These are phyloP conservation scores for Gilbertella persicaria DNA, from an alignment of 371 early-diverging fungal species.

Conservation along the genomic window DNA sequence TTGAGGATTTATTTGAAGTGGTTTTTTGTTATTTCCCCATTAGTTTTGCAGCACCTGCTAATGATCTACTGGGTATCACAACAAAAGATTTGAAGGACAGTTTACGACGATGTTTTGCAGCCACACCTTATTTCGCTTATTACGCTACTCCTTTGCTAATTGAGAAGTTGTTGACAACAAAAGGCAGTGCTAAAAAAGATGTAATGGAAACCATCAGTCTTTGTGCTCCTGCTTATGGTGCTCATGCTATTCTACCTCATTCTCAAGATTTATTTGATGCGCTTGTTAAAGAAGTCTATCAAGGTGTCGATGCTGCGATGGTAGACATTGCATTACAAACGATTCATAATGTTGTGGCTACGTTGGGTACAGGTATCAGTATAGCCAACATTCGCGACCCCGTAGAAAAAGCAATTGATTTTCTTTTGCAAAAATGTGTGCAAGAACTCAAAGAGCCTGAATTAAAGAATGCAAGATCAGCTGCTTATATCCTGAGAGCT, in stretches of 20 bases:
- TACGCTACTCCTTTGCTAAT: constrained; percentile 78
- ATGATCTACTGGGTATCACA: constrained; percentile 86
- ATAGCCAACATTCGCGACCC: constrained; percentile 53
- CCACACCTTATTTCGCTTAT: constrained; percentile 71
- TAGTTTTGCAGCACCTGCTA: constrained; percentile 84
- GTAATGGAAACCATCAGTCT: constrained; percentile 74
- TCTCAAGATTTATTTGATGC: constrained; percentile 65
- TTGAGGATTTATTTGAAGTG: constrained; percentile 89
- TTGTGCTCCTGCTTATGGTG: constrained; percentile 73
- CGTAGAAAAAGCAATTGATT: constrained; percentile 59
- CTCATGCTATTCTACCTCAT: constrained; percentile 60
- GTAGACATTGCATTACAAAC: constrained; percentile 59
- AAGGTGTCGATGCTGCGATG: constrained; percentile 65
- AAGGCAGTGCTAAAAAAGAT: constrained; percentile 67
- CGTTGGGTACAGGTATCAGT: constrained; percentile 55
- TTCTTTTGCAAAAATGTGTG: constrained; percentile 62
- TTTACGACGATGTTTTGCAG: constrained; percentile 67
- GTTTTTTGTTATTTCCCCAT: constrained; percentile 97
- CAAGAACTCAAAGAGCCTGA: constrained; percentile 66
- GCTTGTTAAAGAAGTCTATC: constrained; percentile 63
- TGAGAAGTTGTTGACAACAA: constrained; percentile 79
- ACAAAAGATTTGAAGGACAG: constrained; percentile 80
- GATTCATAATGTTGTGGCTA: constrained; percentile 62
- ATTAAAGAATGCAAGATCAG: constrained; percentile 64
- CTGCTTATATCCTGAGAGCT: constrained; percentile 62